Evolutionary conservation across 2,329 filamentous ascomycete genomes (phyloP), one percentile per base, ranked within the genome.

Genomic region (Parascedosporium putredinis): DNA sequence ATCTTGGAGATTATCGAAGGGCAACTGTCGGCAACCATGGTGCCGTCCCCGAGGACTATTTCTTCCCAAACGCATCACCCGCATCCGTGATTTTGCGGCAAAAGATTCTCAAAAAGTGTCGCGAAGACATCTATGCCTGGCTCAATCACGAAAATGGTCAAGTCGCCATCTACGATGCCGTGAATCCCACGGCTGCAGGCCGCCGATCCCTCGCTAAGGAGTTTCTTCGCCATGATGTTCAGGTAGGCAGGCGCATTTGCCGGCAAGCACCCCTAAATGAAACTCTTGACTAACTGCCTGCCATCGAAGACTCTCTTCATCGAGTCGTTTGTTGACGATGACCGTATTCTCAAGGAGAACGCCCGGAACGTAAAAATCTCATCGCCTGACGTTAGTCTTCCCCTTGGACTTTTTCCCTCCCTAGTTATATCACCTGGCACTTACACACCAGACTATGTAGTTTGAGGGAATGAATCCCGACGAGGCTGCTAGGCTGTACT

Each of bases 321-420:
- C 49, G 93, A 98, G 67, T 97, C 90, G 1, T 90, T 83, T 62
- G 95, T 95, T 56, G 88, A 94, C 51, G 90, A 98, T 60, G 86
- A 95, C 60, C 81, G 82, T 44, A 95, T 98, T 52, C 86, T 98
- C 33, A 86, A 91, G 59, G 93, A 98, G 64, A 98, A 98, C 63
- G 93, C 95, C 46, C 84, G 91, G 51, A 93, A 88, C 55, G 93
- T 98, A 62, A 98, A 98, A 67, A 98, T 98, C 50, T 94, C 88
- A 2, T 97, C 91, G 1, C 94, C 93, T 5, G 93, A 98, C 67
- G 86, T 89, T 69, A 67, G 81, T n/a, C 65, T 10, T 23, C 5
- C 14, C 24, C 25, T n/a, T 22, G 49, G 16, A 27, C 27, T 10
- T 36, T n/a, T 12, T 18, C 8, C 36, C 8, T n/a, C 7, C 6